A percentile compares a stretch with the other conserved stretches of the same genome.
Conservation (phyloP, 179 eudicot genomes). For the Nepenthes alata region DNA sequence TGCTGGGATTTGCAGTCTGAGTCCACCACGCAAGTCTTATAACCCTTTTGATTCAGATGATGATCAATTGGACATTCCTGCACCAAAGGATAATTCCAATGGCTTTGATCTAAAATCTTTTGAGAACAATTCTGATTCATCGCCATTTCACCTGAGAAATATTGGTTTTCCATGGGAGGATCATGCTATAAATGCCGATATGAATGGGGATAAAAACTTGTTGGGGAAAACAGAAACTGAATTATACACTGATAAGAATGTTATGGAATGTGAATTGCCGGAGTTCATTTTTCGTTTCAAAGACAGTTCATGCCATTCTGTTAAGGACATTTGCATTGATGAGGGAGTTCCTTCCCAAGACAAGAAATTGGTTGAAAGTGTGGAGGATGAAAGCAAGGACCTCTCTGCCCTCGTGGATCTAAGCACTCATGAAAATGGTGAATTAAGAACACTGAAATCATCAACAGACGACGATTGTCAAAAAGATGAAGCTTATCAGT, state of each 20-base stretch:
- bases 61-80: constrained; percentile 14
- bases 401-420: constrained; percentile 7
- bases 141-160: constrained; percentile 24
- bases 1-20: constrained; percentile 15
- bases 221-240: constrained; percentile 21
- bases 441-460: constrained; percentile 16
- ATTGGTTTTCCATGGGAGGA: constrained; percentile 31
- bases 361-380: constrained; percentile 21
- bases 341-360: constrained; percentile 40
- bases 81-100: constrained; percentile 16
- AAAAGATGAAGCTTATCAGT: constrained; percentile 6
- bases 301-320: constrained; percentile 33
- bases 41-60: constrained; percentile 40
- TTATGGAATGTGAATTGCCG: constrained; percentile 41
- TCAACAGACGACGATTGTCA: constrained; percentile 12
- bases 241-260: constrained; percentile 35
- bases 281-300: constrained; percentile 40
- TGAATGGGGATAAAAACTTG: constrained; percentile 12
- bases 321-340: constrained; percentile 70
- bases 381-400: constrained; percentile 8
- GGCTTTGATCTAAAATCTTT: constrained; percentile 24
- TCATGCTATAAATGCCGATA: constrained; percentile 11
- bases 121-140: constrained; percentile 24
- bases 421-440: constrained; percentile 7
- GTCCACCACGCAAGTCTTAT: constrained; percentile 30